phyloP scores from a whole-genome alignment of 1,284 basidiomycete species.

The Sphaerobolus stellatus region DNA sequence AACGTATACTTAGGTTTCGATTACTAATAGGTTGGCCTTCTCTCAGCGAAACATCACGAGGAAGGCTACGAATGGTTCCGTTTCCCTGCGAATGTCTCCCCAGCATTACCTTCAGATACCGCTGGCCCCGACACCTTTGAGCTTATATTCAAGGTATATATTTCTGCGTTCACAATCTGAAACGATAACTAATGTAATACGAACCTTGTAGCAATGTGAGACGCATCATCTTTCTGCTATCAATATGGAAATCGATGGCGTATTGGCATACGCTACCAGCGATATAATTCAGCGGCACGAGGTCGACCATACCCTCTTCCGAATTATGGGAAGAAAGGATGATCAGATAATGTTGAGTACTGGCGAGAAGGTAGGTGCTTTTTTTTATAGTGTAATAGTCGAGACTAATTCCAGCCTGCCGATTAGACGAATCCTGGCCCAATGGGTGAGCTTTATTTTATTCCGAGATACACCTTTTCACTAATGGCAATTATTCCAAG shows the following conservation, averaged over 20 bases:
- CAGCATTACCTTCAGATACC: neutral
- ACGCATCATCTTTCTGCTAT: neutral
- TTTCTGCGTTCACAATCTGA: neutral
- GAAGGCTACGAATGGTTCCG: neutral
- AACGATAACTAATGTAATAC: neutral
- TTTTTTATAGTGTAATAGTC: neutral
- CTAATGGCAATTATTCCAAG: slow-evolving; percentile 20
- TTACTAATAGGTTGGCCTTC: neutral
- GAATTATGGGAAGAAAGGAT: neutral
- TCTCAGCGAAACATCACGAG: neutral
- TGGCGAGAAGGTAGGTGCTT: neutral
- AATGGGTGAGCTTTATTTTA: neutral
- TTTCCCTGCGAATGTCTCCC: neutral
- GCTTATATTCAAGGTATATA: neutral
- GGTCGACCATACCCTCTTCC: neutral
- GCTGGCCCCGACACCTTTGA: neutral
- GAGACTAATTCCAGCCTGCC: neutral
- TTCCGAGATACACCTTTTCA: neutral
- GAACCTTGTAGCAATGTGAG: neutral
- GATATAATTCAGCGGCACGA: neutral
- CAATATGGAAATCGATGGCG: neutral
- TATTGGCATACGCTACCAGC: neutral
- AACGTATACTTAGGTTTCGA: neutral
- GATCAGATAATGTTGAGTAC: neutral
- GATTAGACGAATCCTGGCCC: neutral